phyloP scores from a whole-genome alignment of 2,329 filamentous ascomycete genomes.

The Penicillium sp. region DNA sequence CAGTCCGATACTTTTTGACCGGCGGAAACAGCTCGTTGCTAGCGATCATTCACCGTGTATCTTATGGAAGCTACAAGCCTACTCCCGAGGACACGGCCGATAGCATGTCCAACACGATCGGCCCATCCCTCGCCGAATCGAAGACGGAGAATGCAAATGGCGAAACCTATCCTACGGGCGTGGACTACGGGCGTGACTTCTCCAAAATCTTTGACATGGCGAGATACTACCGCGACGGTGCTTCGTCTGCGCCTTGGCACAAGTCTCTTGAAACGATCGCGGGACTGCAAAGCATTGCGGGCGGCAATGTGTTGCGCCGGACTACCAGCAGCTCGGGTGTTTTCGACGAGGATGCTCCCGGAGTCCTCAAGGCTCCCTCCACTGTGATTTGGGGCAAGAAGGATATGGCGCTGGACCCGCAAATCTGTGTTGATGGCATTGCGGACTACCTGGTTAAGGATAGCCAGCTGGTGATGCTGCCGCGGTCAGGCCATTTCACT shows the following conservation, averaged over 20 bases:
- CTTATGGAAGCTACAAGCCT: conserved; percentile 40
- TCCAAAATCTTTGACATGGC: conserved; percentile 58
- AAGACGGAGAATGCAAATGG: conserved; percentile 34
- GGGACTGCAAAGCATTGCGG: conserved; percentile 51
- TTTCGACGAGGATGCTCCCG: conserved; percentile 50
- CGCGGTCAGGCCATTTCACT: conserved; percentile 58
- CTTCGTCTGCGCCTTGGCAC: conserved; percentile 52
- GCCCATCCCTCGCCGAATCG: conserved; percentile 54
- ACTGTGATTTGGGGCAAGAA: conserved; percentile 59
- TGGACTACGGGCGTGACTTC: conserved; percentile 43
- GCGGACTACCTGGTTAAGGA: conserved; percentile 54
- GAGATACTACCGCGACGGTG: conserved; percentile 58
- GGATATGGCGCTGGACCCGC: conserved; percentile 56
- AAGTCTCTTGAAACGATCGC: conserved; percentile 57
- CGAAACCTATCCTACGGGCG: conserved; percentile 47
- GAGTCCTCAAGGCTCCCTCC: conserved; percentile 55
- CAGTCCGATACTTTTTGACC: conserved; percentile 50
- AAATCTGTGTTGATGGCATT: conserved; percentile 57
- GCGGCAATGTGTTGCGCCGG: conserved; percentile 33
- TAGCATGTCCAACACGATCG: conserved; percentile 55
- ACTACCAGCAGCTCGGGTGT: conserved; percentile 45
- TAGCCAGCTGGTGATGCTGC: conserved; percentile 57
- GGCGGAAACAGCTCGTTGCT: conserved; percentile 58
- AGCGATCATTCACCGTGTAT: conserved; percentile 44
- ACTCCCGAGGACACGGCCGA: conserved; percentile 47